A percentile compares a stretch with the other conserved stretches of the same genome.
These are phyloP conservation scores for Penicillium italicum DNA, from an alignment of 2,329 filamentous ascomycete genomes.

Conservation along the genomic window DNA sequence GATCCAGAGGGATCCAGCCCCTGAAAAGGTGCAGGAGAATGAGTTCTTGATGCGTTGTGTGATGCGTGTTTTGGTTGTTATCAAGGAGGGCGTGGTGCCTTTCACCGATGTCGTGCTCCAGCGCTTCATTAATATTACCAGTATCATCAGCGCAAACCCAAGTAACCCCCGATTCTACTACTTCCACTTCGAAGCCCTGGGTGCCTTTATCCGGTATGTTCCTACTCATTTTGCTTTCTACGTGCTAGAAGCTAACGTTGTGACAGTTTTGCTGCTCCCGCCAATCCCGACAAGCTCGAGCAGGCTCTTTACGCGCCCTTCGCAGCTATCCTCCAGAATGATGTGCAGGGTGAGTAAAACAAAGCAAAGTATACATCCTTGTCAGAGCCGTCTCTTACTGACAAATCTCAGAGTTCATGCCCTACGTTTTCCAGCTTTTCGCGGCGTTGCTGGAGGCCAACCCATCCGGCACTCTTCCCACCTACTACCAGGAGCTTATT, in stretches of 20 bases:
- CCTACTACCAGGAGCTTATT: slow-evolving; percentile 76
- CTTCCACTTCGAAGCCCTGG: slow-evolving; percentile 93
- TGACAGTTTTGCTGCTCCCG: slow-evolving; percentile 60
- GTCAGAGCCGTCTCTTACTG: slow-evolving; percentile 28
- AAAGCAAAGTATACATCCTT: background rate
- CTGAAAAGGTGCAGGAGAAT: slow-evolving; percentile 95
- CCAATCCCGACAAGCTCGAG: slow-evolving; percentile 71
- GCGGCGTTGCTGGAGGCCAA: slow-evolving; percentile 86
- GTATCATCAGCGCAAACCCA: slow-evolving; percentile 87
- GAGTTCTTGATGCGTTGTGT: slow-evolving; percentile 98
- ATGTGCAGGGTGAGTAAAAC: slow-evolving; percentile 64
- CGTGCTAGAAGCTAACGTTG: slow-evolving; percentile 7
- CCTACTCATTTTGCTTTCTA: background rate
- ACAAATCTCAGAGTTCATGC: slow-evolving; percentile 70
- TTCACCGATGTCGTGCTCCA: slow-evolving; percentile 75
- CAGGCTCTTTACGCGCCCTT: slow-evolving; percentile 79
- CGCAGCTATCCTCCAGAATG: slow-evolving; percentile 71
- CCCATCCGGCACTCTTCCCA: slow-evolving; percentile 70
- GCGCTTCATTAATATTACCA: slow-evolving; percentile 84
- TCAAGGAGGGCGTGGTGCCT: slow-evolving; percentile 73
- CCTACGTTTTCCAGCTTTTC: slow-evolving; percentile 94
- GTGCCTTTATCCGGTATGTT: slow-evolving; percentile 70
- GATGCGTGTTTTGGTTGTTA: slow-evolving; percentile 94
- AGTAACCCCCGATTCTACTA: slow-evolving; percentile 99
- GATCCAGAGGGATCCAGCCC: slow-evolving; percentile 77